Conservation (phyloP, 257 asterid species). For the Solanum sejunctum region DNA sequence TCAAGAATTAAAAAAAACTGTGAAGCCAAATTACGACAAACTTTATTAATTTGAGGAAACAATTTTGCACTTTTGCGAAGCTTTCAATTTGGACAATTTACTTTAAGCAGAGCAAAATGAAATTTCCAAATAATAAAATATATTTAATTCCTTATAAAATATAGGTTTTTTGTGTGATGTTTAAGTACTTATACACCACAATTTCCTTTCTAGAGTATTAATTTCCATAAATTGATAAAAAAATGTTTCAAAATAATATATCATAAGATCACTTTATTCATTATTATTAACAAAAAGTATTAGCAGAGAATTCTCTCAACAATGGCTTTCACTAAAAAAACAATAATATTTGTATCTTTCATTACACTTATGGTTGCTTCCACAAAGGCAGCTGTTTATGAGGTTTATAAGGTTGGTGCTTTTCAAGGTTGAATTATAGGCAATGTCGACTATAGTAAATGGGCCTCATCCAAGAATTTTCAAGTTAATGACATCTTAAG, state of each 20-base stretch:
- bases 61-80: background rate
- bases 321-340: background rate
- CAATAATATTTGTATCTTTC: background rate
- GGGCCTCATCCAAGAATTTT: background rate
- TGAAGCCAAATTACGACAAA: too few species aligned
- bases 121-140: background rate
- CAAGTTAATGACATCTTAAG: too few species aligned
- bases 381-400: background rate
- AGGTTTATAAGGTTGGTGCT: background rate
- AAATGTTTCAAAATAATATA: background rate
- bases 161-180: background rate
- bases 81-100: background rate
- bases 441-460: background rate
- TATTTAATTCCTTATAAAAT: background rate
- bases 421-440: background rate
- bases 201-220: background rate
- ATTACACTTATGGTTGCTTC: background rate
- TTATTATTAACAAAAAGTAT: background rate
- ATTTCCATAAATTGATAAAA: background rate
- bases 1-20: too few species aligned
- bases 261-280: background rate
- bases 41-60: background rate
- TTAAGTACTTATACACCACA: background rate
- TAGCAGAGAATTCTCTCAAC: background rate
- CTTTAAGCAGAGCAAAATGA: background rate